A percentile compares a stretch with the other conserved stretches of the same genome.
Evolutionary conservation across 192 early-diverging fungal species (phyloP).

Genomic region (Mycoemilia scoparia): DNA sequence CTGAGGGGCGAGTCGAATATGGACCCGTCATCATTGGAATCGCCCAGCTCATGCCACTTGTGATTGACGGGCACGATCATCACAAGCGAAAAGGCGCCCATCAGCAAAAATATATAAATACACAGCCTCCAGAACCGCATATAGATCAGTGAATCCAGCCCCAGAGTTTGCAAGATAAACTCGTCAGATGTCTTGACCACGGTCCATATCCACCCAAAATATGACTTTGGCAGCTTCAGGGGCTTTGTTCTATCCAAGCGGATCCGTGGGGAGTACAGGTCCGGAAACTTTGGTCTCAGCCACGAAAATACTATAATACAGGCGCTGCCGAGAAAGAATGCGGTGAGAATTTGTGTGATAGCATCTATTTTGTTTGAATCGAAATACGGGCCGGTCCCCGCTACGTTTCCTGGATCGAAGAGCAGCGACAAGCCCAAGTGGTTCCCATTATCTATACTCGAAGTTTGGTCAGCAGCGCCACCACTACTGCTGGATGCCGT

Average conservation of each 20-base stretch:
- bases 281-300: slow-evolving; percentile 23
- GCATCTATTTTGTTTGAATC: slow-evolving; percentile 24
- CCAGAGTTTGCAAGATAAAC: slow-evolving; percentile 28
- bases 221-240: slow-evolving; percentile 17
- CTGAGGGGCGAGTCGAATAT: slow-evolving; percentile 23
- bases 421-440: slow-evolving; percentile 14
- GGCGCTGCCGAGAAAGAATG: slow-evolving; percentile 17
- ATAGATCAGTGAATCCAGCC: slow-evolving; percentile 24
- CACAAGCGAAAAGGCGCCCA: slow-evolving; percentile 18
- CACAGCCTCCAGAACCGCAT: slow-evolving; percentile 26
- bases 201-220: slow-evolving; percentile 29
- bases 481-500: too few species aligned
- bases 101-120: slow-evolving; percentile 21
- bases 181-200: slow-evolving; percentile 25
- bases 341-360: slow-evolving; percentile 23
- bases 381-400: slow-evolving; percentile 25
- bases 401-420: slow-evolving; percentile 26
- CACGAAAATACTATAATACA: slow-evolving; percentile 20
- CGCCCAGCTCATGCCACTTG: slow-evolving; percentile 11
- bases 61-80: slow-evolving; percentile 22
- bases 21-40: slow-evolving; percentile 7
- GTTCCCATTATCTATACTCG: too few species aligned
- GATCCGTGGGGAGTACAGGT: slow-evolving; percentile 28
- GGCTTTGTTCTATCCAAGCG: slow-evolving; percentile 28
- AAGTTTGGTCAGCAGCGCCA: too few species aligned